A percentile compares a stretch with the other conserved stretches of the same genome.
Conservation (phyloP, 331 rosid genomes). For the Quercus phellos region DNA sequence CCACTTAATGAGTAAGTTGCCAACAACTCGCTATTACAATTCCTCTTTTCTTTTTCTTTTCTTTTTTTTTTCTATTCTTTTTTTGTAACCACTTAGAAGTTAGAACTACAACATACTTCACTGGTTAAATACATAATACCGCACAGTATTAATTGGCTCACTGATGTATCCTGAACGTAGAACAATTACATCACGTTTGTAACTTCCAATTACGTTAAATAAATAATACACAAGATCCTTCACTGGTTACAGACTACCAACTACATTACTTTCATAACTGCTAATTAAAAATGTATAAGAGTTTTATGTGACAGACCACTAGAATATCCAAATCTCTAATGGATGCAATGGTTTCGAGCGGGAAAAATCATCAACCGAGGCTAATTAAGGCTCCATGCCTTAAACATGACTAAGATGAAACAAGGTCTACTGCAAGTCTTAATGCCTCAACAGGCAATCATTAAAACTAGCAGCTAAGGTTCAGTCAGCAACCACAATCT, state of each 20-base stretch:
- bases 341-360: neutral
- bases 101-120: neutral
- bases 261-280: neutral
- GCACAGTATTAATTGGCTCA: neutral
- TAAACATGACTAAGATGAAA: neutral
- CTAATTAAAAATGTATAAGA: neutral
- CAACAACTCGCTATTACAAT: neutral
- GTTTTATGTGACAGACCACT: neutral
- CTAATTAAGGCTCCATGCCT: slow-evolving; percentile 7
- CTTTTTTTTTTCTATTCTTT: no score
- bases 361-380: slow-evolving; percentile 2
- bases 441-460: neutral
- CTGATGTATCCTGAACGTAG: neutral
- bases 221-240: neutral
- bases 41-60: neutral
- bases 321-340: neutral
- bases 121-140: neutral
- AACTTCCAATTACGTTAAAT: neutral
- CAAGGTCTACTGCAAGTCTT: neutral
- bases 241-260: neutral
- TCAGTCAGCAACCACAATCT: neutral
- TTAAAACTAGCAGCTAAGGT: neutral
- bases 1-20: neutral
- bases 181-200: neutral
- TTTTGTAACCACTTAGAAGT: neutral